Percentiles rank a stretch among this genome's conserved stretches.
These are phyloP conservation scores for Besnoitia besnoiti DNA, from an alignment of 169 alveolate species.

Conservation along the genomic window DNA sequence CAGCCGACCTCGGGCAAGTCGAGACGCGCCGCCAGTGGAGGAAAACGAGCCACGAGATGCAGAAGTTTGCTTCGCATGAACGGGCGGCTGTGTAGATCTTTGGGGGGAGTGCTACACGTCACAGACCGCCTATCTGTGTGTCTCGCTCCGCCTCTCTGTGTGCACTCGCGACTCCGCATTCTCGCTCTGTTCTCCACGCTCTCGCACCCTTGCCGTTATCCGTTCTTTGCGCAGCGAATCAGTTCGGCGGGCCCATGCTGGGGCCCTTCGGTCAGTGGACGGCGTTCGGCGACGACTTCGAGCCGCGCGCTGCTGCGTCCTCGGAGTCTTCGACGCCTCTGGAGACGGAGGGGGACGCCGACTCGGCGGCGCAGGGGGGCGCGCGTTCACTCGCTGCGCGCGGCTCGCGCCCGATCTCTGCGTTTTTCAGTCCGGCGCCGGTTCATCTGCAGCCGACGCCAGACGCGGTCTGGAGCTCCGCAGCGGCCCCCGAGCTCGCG, in stretches of 20 bases:
- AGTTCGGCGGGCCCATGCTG: constrained; percentile 42
- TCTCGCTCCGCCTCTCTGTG: too few species aligned
- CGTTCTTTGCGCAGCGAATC: constrained; percentile 1
- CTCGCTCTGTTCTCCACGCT: too few species aligned
- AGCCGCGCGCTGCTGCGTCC: too few species aligned
- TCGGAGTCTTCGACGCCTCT: not conserved
- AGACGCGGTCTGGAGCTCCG: not conserved
- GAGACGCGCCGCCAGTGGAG: too few species aligned
- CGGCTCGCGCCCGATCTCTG: not conserved
- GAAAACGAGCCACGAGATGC: too few species aligned
- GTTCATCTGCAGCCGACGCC: not conserved
- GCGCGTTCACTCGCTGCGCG: not conserved
- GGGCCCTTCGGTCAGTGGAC: constrained; percentile 42
- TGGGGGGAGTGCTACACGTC: not conserved
- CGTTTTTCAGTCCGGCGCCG: constrained; percentile 16
- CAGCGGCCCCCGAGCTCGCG: not conserved
- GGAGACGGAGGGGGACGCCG: not conserved
- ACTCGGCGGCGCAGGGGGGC: not conserved
- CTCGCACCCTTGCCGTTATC: too few species aligned
- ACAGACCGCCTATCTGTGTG: too few species aligned
- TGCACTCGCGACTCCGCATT: too few species aligned
- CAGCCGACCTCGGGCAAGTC: too few species aligned
- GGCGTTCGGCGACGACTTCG: constrained; percentile 30
- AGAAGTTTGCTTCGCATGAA: too few species aligned
- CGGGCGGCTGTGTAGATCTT: too few species aligned